Evolutionary conservation across 768 basidiomycete species (phyloP), one percentile per base, ranked within the genome.

Genomic region (Sistotremastrum niveocremeum): DNA sequence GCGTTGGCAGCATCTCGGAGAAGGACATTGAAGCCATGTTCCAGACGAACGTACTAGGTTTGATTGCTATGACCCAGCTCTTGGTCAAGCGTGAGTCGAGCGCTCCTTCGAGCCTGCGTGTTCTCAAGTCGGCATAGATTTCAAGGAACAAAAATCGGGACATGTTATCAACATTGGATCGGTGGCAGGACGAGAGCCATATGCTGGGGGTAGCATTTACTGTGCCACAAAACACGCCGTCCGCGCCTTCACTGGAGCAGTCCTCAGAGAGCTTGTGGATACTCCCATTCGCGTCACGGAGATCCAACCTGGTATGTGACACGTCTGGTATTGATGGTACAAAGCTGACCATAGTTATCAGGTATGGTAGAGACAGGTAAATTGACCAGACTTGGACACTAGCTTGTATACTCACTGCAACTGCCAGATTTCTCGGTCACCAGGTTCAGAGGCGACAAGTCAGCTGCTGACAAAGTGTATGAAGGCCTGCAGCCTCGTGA

Each of bases 141-240:
- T 90, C 69, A 88, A 83, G 60, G 71, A 66, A 45, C 80, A 73
- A 58, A 76, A 81, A 56, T 65, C 76, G 4, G 87, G 89, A 0
- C 90, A 93, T 66, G 69, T 99, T 54, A 97, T 99, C 66, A 94
- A 95, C 62, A 68, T 99, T 42, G 93, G 95, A 6, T 94, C 90
- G 7, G 76, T 99, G 48, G 93, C 95, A 8, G 91, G 85, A 42
- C 67, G 72, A 6, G 90, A 91, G 56, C 61, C 94, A 4, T 98
- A 98, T 57, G 77, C 79, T 8, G 93, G 91, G 31, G 95, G 93
- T 6, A 74, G 81, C 51, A 84, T 97, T 54, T 98, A 95, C 64
- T 87, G 81, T 50, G 94, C 94, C 4, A 93, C 91, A 9, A 90
- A 90, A 56, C 72, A 77, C 52, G 87, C 86, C 20, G 82, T 99